A percentile compares a stretch with the other conserved stretches of the same genome.
Evolutionary conservation across 2,329 filamentous ascomycete species (phyloP).

Genomic region (Podosphaera fusca): DNA sequence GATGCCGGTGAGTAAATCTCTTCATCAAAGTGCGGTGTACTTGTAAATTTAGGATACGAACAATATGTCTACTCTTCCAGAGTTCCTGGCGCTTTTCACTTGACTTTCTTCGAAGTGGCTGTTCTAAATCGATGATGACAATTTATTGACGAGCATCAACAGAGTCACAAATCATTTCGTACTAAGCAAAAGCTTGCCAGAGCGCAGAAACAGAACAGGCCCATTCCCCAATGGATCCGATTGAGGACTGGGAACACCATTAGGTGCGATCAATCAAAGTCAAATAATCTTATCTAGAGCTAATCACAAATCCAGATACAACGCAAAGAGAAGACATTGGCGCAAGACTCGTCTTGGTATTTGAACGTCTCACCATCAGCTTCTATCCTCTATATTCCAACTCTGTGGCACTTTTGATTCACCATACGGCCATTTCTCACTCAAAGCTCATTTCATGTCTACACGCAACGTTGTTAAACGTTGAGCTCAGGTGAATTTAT

Average conservation of each 20-base stretch:
- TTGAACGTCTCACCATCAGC: slow-evolving; percentile 31
- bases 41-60: too few relatives aligned
- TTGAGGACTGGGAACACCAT: slow-evolving; percentile 98
- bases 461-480: too few relatives aligned
- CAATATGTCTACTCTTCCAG: too few relatives aligned
- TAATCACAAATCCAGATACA: slow-evolving; percentile 49
- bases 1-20: slow-evolving; percentile 25
- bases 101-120: too few relatives aligned
- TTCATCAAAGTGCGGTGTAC: too few relatives aligned
- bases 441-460: too few relatives aligned
- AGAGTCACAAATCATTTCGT: slow-evolving; percentile 99
- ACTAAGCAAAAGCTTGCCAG: slow-evolving; percentile 99
- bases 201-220: slow-evolving; percentile 99
- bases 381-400: too few relatives aligned
- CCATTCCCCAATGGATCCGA: slow-evolving; percentile 99
- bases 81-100: slow-evolving; percentile 7
- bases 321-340: slow-evolving; percentile 99
- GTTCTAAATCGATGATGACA: slow-evolving; percentile 2
- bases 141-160: slow-evolving; percentile 12
- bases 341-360: slow-evolving; percentile 99
- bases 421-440: too few relatives aligned
- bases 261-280: slow-evolving; percentile 37
- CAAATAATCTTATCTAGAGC: neutral
- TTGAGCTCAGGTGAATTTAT: too few relatives aligned
- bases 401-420: too few relatives aligned